Evolutionary conservation across 2,329 filamentous ascomycete species (phyloP).

Genomic region (Penicillium brasilianum): DNA sequence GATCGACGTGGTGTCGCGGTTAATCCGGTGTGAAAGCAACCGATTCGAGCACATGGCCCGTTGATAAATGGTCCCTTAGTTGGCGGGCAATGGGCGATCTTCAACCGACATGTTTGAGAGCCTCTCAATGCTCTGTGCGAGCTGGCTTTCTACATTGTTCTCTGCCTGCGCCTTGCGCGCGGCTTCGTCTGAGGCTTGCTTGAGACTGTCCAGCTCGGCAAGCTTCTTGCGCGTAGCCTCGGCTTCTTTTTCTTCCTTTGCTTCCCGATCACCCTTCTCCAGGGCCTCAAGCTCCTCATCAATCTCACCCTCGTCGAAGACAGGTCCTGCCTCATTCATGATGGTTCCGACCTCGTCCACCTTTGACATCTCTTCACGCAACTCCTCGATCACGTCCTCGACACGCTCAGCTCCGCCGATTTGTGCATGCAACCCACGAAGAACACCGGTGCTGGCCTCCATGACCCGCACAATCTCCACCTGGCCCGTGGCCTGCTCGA

Average conservation of each 20-base stretch:
- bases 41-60: neutral
- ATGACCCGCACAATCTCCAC: slow-evolving; percentile 83
- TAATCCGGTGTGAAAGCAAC: neutral
- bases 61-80: slow-evolving; percentile 15
- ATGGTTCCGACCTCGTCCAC: slow-evolving; percentile 82
- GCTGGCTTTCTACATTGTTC: slow-evolving; percentile 37
- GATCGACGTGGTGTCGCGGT: neutral
- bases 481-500: slow-evolving; percentile 85
- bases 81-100: slow-evolving; percentile 35
- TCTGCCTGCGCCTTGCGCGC: slow-evolving; percentile 37
- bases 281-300: slow-evolving; percentile 85
- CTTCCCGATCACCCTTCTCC: slow-evolving; percentile 63
- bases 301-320: slow-evolving; percentile 79
- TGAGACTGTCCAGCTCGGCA: slow-evolving; percentile 52
- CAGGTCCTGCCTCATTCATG: slow-evolving; percentile 66
- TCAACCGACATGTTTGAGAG: slow-evolving; percentile 50
- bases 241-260: slow-evolving; percentile 56
- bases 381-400: slow-evolving; percentile 72
- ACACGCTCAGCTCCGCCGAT: slow-evolving; percentile 78
- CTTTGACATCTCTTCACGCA: slow-evolving; percentile 79
- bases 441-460: slow-evolving; percentile 74
- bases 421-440: slow-evolving; percentile 74
- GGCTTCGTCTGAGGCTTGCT: slow-evolving; percentile 49
- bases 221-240: slow-evolving; percentile 55
- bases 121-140: slow-evolving; percentile 47